Evolutionary conservation across 1,284 basidiomycete genomes (phyloP), one percentile per base, ranked within the genome.

Genomic region (Leccinum pachyderme): DNA sequence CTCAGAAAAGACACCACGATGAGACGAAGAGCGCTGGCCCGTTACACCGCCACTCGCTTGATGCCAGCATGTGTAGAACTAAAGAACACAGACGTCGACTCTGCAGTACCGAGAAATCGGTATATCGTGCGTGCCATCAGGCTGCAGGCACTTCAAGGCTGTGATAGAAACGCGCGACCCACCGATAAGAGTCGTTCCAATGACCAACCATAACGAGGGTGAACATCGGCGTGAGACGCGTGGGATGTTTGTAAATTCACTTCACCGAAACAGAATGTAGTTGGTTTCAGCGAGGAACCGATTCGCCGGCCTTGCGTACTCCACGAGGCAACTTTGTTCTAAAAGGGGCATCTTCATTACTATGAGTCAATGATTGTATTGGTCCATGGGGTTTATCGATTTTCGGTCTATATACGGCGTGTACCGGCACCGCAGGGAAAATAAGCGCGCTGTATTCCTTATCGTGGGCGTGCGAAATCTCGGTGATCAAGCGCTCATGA

Each of bases 311-410:
- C 67, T 68, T 25, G 55, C 63, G 53, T 50, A 3, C 24, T 2
- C 52, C 63, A 67, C 52, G 63, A 64, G 44, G 27, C 44, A n/a
- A 25, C 25, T 39, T n/a, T n/a, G n/a, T n/a, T n/a, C n/a, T n/a
- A n/a, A n/a, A n/a, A n/a, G 37, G 37, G 5, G 3, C 37, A 5
- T 22, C 12, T 18, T 18, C 18, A 39, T 39, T 11, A 37, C 35
- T n/a, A 37, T n/a, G 8, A 13, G 12, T 8, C 28, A 27, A 7
- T 27, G 27, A 27, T n/a, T 35, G 35, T n/a, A n/a, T n/a, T n/a
- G n/a, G n/a, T n/a, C n/a, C n/a, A n/a, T n/a, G 15, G n/a, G 35
- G 35, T 5, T 37, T 18, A 8, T 37, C 35, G 35, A 18, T 37
- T 37, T 37, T n/a, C n/a, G n/a, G n/a, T n/a, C n/a, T n/a, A n/a